These are phyloP conservation scores for Phaeoacremonium minimum DNA, from an alignment of 2,329 filamentous ascomycete genomes.

Conservation along the genomic window DNA sequence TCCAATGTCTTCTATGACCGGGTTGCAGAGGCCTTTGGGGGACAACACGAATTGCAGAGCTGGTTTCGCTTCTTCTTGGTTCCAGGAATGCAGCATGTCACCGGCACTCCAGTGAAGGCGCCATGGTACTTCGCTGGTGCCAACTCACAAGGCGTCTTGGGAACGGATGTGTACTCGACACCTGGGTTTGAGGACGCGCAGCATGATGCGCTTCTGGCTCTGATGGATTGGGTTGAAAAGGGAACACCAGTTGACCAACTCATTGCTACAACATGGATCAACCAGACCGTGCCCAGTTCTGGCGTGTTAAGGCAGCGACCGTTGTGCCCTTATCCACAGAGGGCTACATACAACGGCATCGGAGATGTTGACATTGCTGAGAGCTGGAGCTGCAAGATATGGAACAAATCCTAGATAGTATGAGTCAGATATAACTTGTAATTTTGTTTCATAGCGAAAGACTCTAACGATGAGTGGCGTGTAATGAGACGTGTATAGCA, in stretches of 20 bases:
- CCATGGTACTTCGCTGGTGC: slow-evolving; percentile 4
- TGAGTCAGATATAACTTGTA: too few species aligned
- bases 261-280: slow-evolving; percentile 19
- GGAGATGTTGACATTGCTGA: slow-evolving; percentile 6
- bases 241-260: slow-evolving; percentile 15
- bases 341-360: slow-evolving; percentile 6
- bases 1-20: slow-evolving; percentile 1
- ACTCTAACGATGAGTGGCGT: too few species aligned
- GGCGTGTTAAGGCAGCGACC: slow-evolving; percentile 16
- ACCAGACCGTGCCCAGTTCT: slow-evolving; percentile 6
- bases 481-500: too few species aligned
- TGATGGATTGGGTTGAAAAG: slow-evolving; percentile 24
- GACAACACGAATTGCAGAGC: slow-evolving; percentile 26
- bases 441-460: too few species aligned
- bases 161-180: slow-evolving; percentile 25
- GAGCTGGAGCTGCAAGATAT: too few species aligned
- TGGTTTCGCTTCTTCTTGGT: slow-evolving; percentile 42
- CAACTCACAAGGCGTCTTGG: slow-evolving; percentile 12
- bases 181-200: slow-evolving; percentile 27
- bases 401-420: too few species aligned
- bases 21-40: background rate
- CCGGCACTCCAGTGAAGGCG: slow-evolving; percentile 1
- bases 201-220: slow-evolving; percentile 21
- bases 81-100: slow-evolving; percentile 40
- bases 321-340: slow-evolving; percentile 17